Conservation (phyloP, 192 early-diverging fungal species). For the Linnemannia zychae region DNA sequence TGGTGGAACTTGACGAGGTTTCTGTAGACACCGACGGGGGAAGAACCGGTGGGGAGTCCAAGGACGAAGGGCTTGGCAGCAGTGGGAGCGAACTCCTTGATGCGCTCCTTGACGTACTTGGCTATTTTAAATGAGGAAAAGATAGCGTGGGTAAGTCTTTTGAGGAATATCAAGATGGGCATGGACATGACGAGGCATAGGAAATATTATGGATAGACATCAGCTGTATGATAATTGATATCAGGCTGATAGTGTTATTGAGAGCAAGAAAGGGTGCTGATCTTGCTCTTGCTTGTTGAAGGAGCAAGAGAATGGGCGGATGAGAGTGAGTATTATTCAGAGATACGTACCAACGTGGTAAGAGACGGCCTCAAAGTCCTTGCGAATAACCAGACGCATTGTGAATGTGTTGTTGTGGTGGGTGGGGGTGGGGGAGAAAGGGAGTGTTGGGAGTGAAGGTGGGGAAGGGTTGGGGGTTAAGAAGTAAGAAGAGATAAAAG, state of each 20-base stretch:
- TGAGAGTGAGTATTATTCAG: background rate
- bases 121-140: slow-evolving; percentile 58
- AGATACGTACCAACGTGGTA: slow-evolving; percentile 69
- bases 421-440: background rate
- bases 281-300: too few species aligned
- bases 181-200: background rate
- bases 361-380: slow-evolving; percentile 78
- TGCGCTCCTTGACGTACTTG: slow-evolving; percentile 85
- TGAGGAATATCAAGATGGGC: background rate
- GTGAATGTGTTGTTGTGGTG: slow-evolving; percentile 22
- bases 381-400: slow-evolving; percentile 84
- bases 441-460: background rate
- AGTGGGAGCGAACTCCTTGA: slow-evolving; percentile 82
- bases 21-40: slow-evolving; percentile 86
- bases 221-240: background rate
- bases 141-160: background rate
- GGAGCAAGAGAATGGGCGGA: background rate
- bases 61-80: slow-evolving; percentile 85
- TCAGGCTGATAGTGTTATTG: background rate
- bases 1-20: slow-evolving; percentile 79
- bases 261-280: background rate
- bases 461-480: slow-evolving; percentile 13
- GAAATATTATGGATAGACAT: background rate
- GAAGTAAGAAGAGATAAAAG: background rate
- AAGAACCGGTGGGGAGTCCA: slow-evolving; percentile 90